Evolutionary conservation across 768 basidiomycete species (phyloP).

Genomic region (Inosperma sp.): DNA sequence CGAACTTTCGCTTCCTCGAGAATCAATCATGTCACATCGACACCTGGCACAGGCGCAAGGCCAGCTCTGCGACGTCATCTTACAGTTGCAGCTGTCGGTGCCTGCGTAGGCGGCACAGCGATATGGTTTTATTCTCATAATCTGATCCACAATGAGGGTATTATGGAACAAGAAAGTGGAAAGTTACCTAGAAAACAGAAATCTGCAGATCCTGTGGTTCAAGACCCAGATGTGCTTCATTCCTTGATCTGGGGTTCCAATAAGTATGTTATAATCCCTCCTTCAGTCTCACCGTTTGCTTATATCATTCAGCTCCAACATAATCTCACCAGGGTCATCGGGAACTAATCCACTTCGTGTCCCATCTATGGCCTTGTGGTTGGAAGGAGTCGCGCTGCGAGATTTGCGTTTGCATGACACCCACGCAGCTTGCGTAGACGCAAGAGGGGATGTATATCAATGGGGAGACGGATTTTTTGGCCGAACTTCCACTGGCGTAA

Average conservation of each 20-base stretch:
- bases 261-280: conserved; percentile 39
- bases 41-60: not conserved
- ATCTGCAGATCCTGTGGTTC: conserved; percentile 1
- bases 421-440: conserved; percentile 74
- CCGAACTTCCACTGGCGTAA: conserved; percentile 21
- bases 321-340: conserved; percentile 39
- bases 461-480: conserved; percentile 70
- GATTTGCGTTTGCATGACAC: conserved; percentile 64
- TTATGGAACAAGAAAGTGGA: conserved; percentile 6
- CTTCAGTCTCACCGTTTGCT: conserved; percentile 4
- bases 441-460: conserved; percentile 76
- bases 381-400: conserved; percentile 65
- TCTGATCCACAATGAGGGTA: no score
- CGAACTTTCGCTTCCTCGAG: conserved; percentile 5
- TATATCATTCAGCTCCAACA: conserved; percentile 37
- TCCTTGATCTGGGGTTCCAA: conserved; percentile 75
- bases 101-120: no score
- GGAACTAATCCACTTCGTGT: conserved; percentile 40
- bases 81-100: no score
- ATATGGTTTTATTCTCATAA: no score
- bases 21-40: not conserved
- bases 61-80: no score
- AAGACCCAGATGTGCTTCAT: conserved; percentile 33
- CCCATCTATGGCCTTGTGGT: conserved; percentile 51
- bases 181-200: conserved; percentile 10